Base-by-base conservation (phyloP, 805 yeast genomes). In the Blastobotrys robertii region DNA sequence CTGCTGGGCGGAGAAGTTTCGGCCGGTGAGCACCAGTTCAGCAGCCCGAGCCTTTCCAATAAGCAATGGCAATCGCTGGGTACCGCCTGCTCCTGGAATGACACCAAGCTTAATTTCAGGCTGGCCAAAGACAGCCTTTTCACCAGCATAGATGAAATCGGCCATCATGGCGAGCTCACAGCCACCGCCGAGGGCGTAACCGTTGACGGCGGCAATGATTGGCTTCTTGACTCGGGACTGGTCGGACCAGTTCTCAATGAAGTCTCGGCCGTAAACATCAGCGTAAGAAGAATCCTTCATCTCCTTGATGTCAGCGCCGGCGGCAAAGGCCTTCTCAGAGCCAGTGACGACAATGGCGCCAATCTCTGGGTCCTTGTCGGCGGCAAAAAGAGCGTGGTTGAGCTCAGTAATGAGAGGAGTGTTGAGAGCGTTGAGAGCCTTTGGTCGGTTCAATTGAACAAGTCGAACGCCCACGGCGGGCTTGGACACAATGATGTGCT, bases 161-260 rank as follows among this genome's bases (percentile, higher is more conserved):
- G 70, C 65, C 58, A 65, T 60, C 77, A 73, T 71, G 14, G 78
- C 77, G 32, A 73, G 55, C 52, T 73, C 79, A 46, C 74, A 72
- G 14, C 78, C 79, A 13, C 79, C 79, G 22, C 79, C 79, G 9
- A 74, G 64, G 2, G 77, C 77, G 48, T 57, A 72, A 8, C 79
- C 79, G 48, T 69, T 70, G 32, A 73, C 76, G 3, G 77, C 79
- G 14, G 75, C 74, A 41, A 73, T 65, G 34, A 73, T 53, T n/a
- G 79, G 79, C 56, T 72, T 68, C 45, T 60, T 58, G 47, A 66
- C 56, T 19, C 48, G 44, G 12, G 64, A 55, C 29, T 70, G 56
- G 33, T 64, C 62, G 15, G 64, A 53, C 73, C 75, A 69, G 41
- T 56, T 51, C 30, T 60, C 64, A 36, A 70, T 59, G 51, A 64